Conservation (phyloP, 192 early-diverging fungal species). For the Backusella liffmaniae region DNA sequence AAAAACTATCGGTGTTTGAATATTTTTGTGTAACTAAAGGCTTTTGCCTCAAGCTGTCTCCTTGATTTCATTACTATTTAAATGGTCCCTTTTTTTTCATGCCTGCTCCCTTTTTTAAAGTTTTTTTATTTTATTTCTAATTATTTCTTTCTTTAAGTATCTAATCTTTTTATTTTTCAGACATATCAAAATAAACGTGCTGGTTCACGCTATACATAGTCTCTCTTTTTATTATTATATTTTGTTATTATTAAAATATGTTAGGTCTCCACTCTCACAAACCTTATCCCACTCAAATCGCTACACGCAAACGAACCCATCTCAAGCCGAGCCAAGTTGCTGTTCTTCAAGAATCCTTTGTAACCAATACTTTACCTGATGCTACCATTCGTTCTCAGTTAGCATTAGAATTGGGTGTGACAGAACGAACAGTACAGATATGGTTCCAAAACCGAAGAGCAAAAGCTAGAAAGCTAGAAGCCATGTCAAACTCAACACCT, state of each 20-base stretch:
- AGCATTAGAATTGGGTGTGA: conserved; percentile 43
- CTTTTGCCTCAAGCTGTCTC: neutral
- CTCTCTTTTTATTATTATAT: neutral
- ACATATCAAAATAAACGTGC: neutral
- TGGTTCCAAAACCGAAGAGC: conserved; percentile 84
- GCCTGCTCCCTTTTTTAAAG: neutral
- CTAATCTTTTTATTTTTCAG: neutral
- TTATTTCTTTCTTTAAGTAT: neutral
- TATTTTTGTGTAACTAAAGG: neutral
- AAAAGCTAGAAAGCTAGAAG: conserved; percentile 44
- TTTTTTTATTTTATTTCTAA: neutral
- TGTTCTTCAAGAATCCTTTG: conserved; percentile 29
- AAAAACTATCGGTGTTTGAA: neutral
- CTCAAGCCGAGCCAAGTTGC: conserved; percentile 29
- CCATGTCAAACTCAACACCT: neutral
- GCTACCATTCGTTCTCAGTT: conserved; percentile 14
- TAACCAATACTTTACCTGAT: conserved; percentile 26
- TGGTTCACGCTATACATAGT: conserved; percentile 14
- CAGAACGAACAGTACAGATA: conserved; percentile 70
- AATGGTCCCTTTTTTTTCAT: neutral
- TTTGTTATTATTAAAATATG: conserved; percentile 6
- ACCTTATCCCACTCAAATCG: conserved; percentile 11
- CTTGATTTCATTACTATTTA: conserved; percentile 6
- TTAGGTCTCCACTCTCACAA: conserved; percentile 1
- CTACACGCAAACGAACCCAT: conserved; percentile 22